Evolutionary conservation across 139 green algal genomes (phyloP).

Genomic region (Chlamydomonas sphaeroides): DNA sequence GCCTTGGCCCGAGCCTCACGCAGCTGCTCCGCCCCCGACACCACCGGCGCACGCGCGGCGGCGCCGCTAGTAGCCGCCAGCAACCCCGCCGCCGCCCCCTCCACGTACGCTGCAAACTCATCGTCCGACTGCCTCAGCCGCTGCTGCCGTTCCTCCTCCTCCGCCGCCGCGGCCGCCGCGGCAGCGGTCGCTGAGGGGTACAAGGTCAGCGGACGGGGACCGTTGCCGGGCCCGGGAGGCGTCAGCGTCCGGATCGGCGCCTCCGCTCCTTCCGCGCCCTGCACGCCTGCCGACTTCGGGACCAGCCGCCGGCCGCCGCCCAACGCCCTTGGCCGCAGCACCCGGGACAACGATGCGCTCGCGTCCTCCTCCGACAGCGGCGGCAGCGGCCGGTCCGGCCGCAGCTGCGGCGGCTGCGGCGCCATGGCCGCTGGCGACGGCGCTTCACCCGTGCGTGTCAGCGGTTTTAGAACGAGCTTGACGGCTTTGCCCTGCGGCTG

Average conservation of each 20-base stretch:
- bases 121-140: not conserved
- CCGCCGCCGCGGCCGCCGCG: not conserved
- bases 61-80: too few species aligned
- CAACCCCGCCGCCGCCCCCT: not conserved
- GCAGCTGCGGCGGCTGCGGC: not conserved
- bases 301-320: not conserved
- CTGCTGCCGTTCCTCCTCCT: not conserved
- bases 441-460: not conserved
- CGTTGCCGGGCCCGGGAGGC: too few species aligned
- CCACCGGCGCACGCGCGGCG: too few species aligned
- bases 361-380: not conserved
- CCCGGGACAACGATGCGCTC: too few species aligned
- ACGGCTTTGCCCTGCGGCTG: not conserved
- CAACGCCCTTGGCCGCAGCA: too few species aligned
- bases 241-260: not conserved
- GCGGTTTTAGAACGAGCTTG: not conserved
- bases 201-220: too few species aligned
- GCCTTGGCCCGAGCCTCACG: too few species aligned
- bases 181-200: not conserved
- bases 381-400: not conserved
- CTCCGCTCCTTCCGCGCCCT: too few species aligned
- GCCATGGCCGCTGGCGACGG: not conserved
- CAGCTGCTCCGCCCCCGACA: too few species aligned
- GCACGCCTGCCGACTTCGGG: not conserved
- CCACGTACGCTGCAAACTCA: conserved; percentile 4